Evolutionary conservation across 169 alveolate species (phyloP).

Genomic region (Plasmodium chabaudi): DNA sequence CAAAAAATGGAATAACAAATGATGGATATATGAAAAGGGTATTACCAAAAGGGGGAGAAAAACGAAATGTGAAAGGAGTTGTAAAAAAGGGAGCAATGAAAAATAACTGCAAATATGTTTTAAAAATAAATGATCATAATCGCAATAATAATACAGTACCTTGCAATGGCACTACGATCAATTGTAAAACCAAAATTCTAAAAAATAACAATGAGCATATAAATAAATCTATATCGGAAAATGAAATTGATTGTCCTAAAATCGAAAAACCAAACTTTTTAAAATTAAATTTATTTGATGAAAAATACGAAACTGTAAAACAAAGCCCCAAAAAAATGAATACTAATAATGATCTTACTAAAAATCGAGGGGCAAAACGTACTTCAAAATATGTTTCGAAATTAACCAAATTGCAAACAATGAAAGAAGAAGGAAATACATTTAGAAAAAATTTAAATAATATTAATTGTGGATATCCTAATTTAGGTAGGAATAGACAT

Average conservation of each 20-base stretch:
- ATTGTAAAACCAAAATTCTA: neutral
- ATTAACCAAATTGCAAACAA: no score
- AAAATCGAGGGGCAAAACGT: no score
- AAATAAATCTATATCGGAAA: neutral
- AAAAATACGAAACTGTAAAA: no score
- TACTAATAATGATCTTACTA: no score
- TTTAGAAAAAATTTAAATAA: no score
- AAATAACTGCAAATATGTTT: slow-evolving; percentile 29
- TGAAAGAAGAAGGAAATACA: no score
- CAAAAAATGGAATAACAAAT: no score
- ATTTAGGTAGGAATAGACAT: no score
- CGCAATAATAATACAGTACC: neutral
- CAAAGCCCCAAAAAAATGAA: no score
- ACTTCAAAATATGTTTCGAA: no score
- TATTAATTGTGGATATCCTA: no score
- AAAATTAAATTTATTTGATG: neutral
- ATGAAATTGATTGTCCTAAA: neutral
- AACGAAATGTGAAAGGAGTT: neutral
- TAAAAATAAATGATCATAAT: slow-evolving; percentile 15
- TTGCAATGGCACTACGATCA: neutral
- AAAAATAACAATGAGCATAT: neutral
- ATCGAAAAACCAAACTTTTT: neutral
- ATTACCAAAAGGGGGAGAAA: slow-evolving; percentile 1
- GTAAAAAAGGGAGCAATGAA: slow-evolving; percentile 33
- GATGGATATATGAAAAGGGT: neutral